Conservation (phyloP, 768 basidiomycete genomes). For the Trametes punicea region DNA sequence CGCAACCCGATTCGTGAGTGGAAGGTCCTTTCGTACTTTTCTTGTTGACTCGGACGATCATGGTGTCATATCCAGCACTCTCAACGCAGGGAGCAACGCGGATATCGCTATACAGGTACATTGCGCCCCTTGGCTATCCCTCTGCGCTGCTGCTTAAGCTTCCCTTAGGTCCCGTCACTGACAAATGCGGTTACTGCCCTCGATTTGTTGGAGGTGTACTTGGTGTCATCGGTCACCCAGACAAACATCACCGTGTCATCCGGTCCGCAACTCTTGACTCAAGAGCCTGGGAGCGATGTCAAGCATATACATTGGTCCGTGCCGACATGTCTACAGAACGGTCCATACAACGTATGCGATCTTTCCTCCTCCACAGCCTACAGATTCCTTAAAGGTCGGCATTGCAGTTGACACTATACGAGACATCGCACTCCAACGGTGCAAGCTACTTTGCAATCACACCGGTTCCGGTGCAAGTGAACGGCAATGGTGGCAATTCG, state of each 20-base stretch:
- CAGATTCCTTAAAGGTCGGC: too few species aligned
- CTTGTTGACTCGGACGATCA: background rate
- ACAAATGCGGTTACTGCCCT: background rate
- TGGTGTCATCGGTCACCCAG: conserved; percentile 39
- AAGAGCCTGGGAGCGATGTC: conserved; percentile 41
- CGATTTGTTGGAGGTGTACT: conserved; percentile 39
- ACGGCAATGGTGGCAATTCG: conserved; percentile 29
- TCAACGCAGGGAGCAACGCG: conserved; percentile 27
- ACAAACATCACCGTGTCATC: conserved; percentile 40
- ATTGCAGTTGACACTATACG: conserved; percentile 45
- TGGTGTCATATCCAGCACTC: conserved; percentile 12
- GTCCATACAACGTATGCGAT: conserved; percentile 41
- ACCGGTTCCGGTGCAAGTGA: conserved; percentile 36
- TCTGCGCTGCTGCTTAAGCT: background rate
- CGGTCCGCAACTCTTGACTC: conserved; percentile 34
- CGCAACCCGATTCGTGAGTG: conserved; percentile 10
- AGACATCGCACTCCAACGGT: conserved; percentile 35
- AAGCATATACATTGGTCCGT: conserved; percentile 35
- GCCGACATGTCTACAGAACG: conserved; percentile 40
- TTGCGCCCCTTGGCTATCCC: background rate
- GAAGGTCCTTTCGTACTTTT: background rate
- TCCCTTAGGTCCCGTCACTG: background rate
- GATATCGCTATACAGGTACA: conserved; percentile 32
- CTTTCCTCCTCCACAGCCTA: background rate
- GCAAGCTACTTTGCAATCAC: conserved; percentile 39